Evolutionary conservation across 306 rosid genomes (phyloP).

Genomic region (Rosa persica): DNA sequence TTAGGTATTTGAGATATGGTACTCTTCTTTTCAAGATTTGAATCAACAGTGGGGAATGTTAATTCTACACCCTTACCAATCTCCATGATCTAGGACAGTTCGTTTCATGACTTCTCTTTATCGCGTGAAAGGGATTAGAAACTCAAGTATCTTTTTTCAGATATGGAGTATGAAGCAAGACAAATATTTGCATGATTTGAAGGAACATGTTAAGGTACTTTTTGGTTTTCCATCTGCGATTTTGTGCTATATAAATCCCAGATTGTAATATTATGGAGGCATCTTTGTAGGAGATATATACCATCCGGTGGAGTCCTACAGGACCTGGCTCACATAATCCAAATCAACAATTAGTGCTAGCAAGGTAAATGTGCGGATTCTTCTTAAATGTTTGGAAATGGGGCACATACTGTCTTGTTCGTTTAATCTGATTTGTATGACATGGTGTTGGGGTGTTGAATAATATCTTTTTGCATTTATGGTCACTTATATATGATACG

Average conservation of each 20-base stretch:
- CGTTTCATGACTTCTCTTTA: neutral
- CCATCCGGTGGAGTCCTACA: constrained; percentile 70
- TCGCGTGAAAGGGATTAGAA: neutral
- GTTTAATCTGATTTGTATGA: neutral
- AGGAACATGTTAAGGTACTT: constrained; percentile 56
- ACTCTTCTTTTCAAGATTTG: neutral
- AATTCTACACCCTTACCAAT: neutral
- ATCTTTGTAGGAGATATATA: constrained; percentile 56
- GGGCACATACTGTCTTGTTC: neutral
- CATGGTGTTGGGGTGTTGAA: neutral
- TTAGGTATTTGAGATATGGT: neutral
- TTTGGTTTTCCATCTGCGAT: neutral
- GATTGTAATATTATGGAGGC: constrained; percentile 6
- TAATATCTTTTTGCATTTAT: neutral
- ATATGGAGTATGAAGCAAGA: constrained; percentile 67
- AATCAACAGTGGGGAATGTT: neutral
- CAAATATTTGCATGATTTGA: constrained; percentile 50
- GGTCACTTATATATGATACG: neutral
- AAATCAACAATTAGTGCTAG: constrained; percentile 48
- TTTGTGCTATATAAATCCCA: constrained; percentile 2
- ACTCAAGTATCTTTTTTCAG: constrained; percentile 29
- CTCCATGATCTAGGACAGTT: neutral
- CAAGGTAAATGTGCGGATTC: constrained; percentile 44
- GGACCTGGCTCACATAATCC: constrained; percentile 58
- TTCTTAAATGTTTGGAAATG: neutral